Conservation (phyloP, 805 yeast species). For the Saccharomycopsis sp. region DNA sequence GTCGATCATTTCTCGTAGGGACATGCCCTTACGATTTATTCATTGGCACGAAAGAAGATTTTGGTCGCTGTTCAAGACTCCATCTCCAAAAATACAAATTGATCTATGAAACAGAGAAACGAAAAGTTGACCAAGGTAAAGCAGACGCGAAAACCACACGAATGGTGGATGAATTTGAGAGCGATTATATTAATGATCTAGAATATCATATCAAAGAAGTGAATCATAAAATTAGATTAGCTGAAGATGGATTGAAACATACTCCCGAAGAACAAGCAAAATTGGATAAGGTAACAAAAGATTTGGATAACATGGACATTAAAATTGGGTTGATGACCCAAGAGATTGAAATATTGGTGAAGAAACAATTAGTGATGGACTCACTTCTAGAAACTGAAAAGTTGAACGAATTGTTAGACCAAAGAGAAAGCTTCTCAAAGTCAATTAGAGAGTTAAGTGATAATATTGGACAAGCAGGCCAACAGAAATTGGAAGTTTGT, state of each 20-base stretch:
- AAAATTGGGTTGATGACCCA: slow-evolving; percentile 59
- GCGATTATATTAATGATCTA: slow-evolving; percentile 39
- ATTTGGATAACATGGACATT: slow-evolving; percentile 54
- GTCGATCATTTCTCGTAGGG: slow-evolving; percentile 79
- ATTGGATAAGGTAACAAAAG: slow-evolving; percentile 46
- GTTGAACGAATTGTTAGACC: slow-evolving; percentile 38
- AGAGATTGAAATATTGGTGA: slow-evolving; percentile 51
- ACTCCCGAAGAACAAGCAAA: slow-evolving; percentile 67
- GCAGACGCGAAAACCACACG: slow-evolving; percentile 33
- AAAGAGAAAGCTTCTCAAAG: slow-evolving; percentile 47
- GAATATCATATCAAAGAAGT: slow-evolving; percentile 44
- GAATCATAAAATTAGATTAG: slow-evolving; percentile 54
- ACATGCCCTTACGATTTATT: slow-evolving; percentile 82
- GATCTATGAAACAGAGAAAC: slow-evolving; percentile 49
- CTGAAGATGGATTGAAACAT: slow-evolving; percentile 58
- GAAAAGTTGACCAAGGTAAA: slow-evolving; percentile 31
- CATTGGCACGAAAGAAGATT: slow-evolving; percentile 71
- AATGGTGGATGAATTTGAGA: slow-evolving; percentile 39
- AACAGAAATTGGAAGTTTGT: slow-evolving; percentile 87
- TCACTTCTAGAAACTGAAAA: slow-evolving; percentile 43
- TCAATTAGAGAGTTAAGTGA: slow-evolving; percentile 57
- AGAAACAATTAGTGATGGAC: slow-evolving; percentile 36
- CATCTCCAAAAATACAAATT: slow-evolving; percentile 71
- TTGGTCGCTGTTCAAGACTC: slow-evolving; percentile 71
- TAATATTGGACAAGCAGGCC: slow-evolving; percentile 75